phyloP scores from a whole-genome alignment of 257 asterid genomes.

The Scutellaria barbata region DNA sequence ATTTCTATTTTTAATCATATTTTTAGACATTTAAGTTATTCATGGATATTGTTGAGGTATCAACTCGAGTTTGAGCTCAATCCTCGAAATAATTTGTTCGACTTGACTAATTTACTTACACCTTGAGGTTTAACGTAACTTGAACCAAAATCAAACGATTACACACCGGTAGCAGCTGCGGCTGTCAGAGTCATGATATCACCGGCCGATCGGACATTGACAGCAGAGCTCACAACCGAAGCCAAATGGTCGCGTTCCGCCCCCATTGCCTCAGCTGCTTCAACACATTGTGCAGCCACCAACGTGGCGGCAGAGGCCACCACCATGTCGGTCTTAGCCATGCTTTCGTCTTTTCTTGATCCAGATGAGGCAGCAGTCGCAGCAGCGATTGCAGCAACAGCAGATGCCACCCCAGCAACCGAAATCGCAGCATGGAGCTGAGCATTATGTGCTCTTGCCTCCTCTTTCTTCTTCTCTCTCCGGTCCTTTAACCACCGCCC shows the following conservation, averaged over 20 bases:
- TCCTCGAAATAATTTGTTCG: too few species aligned
- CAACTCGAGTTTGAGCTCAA: too few species aligned
- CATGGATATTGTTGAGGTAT: too few species aligned
- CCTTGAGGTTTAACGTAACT: too few species aligned
- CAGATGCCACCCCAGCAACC: conserved; percentile 94
- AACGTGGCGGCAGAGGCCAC: conserved; percentile 96
- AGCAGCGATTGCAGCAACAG: conserved; percentile 96
- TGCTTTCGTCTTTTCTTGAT: conserved; percentile 68
- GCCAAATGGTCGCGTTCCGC: conserved; percentile 92
- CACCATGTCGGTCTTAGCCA: conserved; percentile 92
- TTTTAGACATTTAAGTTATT: too few species aligned
- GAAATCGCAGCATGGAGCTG: conserved; percentile 98
- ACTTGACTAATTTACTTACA: too few species aligned
- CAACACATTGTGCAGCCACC: conserved; percentile 98
- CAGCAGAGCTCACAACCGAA: conserved; percentile 90
- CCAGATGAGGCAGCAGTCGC: conserved; percentile 91
- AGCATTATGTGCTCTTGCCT: conserved; percentile 80
- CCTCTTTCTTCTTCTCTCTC: conserved; percentile 95
- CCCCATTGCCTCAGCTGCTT: conserved; percentile 96
- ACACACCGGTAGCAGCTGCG: conserved; percentile 91
- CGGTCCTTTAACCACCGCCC: conserved; percentile 99
- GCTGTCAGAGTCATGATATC: conserved; percentile 98
- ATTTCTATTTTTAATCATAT: too few species aligned
- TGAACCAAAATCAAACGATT: too few species aligned
- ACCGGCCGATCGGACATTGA: conserved; percentile 86